Conservation (phyloP, 208 protist species). For the Acanthamoeba healyi region DNA sequence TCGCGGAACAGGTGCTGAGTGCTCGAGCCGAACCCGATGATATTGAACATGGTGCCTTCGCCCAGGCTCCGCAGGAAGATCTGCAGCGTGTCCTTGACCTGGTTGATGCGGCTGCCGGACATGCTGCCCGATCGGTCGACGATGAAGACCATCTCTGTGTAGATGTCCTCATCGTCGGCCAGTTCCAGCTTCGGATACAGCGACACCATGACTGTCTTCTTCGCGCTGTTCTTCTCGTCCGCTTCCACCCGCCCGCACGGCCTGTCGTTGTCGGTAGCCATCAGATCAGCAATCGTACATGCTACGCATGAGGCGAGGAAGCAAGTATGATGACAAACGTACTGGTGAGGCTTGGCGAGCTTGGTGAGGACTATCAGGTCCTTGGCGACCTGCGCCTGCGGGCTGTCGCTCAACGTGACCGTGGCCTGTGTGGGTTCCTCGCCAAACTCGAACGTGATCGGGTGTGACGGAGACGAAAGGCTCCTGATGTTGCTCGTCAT, state of each 20-base stretch:
- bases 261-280: too few relatives aligned
- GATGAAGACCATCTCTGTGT: constrained; percentile 69
- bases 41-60: constrained; percentile 70
- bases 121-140: constrained; percentile 70
- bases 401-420: neutral
- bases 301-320: too few relatives aligned
- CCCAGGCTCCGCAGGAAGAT: constrained; percentile 69
- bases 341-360: constrained; percentile 68
- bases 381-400: neutral
- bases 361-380: constrained; percentile 62
- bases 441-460: constrained; percentile 56
- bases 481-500: constrained; percentile 37
- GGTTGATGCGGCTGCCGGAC: constrained; percentile 69
- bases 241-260: constrained; percentile 55
- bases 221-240: constrained; percentile 66
- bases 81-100: constrained; percentile 65
- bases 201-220: constrained; percentile 65
- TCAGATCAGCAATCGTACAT: too few relatives aligned
- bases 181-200: constrained; percentile 64
- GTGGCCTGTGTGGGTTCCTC: constrained; percentile 49
- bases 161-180: constrained; percentile 29
- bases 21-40: constrained; percentile 71
- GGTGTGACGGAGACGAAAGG: constrained; percentile 19
- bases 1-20: neutral
- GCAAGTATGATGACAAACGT: neutral